Base-by-base conservation (phyloP, 2,329 filamentous ascomycete species). In the Hypoxylon sp. region DNA sequence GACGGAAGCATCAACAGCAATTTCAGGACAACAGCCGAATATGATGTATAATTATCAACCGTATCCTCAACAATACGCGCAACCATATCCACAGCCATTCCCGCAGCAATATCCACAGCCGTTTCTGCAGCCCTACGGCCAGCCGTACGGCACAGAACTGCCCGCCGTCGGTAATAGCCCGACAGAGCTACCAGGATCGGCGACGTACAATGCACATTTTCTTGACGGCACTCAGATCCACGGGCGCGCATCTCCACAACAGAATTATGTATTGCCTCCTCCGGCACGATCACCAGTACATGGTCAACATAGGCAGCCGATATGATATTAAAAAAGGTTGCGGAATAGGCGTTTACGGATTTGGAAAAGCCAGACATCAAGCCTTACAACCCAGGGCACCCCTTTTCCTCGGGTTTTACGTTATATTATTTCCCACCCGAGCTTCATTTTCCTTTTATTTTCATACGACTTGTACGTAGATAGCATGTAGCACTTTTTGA, bases 61-160 rank as follows among this genome's bases (percentile, higher is more conserved):
- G 30, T 70, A 68, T 39, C 30, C 43, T 43, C 62, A 65, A 26
- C 68, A 61, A 30, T 68, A 68, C 17, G 19, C 57, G 7, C 62
- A 66, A 41, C 53, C 49, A 46, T 66, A 64, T 30, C 15, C 44
- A 2, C 62, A 68, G 19, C 62, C 59, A 43, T 65, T 68, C 28
- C 15, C 56, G 6, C 59, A 64, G 32, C 68, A 64, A 50, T 65
- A 68, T 48, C 56, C 64, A 4, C 59, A 57, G 17, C 64, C 63
- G 34, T 71, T 69, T 24, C 28, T 44, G 13, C 62, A 68, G 37
- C 64, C 65, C 6, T 65, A 70, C 11, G 56, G 63, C 4, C 68
- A 71, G 44, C 56, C 54, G 10, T 71, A 70, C 30, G 65, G 63
- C 26, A 63, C 65, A 3, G 71, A 72, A 47, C 39, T 72, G 1